Conservation (phyloP, 108 stramenopile genomes). For the Skeletonema potamos region DNA sequence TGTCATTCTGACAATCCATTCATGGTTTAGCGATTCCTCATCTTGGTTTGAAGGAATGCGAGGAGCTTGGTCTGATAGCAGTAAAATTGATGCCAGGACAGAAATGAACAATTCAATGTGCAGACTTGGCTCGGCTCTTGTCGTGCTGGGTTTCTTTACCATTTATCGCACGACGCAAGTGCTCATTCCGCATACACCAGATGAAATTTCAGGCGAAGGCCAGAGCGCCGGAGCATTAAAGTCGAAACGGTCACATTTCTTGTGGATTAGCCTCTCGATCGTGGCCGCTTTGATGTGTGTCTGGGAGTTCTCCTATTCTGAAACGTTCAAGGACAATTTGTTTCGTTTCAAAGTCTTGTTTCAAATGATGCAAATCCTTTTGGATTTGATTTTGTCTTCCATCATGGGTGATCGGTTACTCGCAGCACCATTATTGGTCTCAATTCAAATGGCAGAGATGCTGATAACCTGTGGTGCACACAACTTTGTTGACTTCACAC, state of each 20-base stretch:
- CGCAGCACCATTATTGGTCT: conserved; percentile 67
- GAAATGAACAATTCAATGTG: conserved; percentile 60
- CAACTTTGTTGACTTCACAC: conserved; percentile 74
- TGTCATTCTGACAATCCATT: conserved; percentile 35
- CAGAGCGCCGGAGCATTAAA: conserved; percentile 52
- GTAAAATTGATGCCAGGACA: conserved; percentile 49
- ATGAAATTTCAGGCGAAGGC: conserved; percentile 14
- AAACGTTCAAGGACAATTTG: conserved; percentile 55
- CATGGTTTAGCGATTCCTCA: conserved; percentile 53
- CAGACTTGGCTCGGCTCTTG: conserved; percentile 61
- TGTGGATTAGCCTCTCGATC: conserved; percentile 45
- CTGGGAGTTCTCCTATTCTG: conserved; percentile 84
- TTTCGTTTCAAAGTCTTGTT: conserved; percentile 69
- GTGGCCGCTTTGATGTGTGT: conserved; percentile 53
- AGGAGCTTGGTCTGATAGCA: conserved; percentile 53
- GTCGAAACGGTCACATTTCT: conserved; percentile 79
- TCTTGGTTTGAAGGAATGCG: conserved; percentile 57
- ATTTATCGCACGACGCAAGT: conserved; percentile 34
- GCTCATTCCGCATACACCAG: conserved; percentile 29
- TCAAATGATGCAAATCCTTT: conserved; percentile 60
- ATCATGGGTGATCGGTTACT: conserved; percentile 63
- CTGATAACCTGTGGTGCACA: conserved; percentile 81
- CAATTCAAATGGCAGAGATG: conserved; percentile 64
- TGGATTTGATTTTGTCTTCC: conserved; percentile 55
- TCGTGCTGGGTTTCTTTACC: conserved; percentile 63